Evolutionary conservation across 192 early-diverging fungal genomes (phyloP).

Genomic region (Jimgerdemannia flammicorona): DNA sequence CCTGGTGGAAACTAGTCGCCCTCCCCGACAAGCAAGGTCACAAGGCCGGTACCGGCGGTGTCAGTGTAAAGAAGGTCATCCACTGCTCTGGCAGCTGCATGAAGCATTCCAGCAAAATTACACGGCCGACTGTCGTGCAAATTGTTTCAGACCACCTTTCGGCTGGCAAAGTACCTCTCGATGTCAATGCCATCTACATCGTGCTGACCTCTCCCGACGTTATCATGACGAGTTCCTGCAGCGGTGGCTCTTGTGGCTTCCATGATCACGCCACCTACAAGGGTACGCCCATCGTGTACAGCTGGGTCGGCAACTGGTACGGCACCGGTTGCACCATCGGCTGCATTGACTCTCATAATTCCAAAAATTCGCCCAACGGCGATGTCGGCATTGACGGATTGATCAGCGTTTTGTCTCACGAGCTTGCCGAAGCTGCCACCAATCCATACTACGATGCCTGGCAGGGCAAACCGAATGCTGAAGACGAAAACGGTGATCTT

Average conservation of each 20-base stretch:
- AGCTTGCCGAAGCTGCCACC: constrained; percentile 21
- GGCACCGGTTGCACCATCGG: neutral
- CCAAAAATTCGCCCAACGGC: constrained; percentile 19
- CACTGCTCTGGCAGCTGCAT: too few relatives aligned
- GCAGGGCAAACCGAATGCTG: constrained; percentile 7
- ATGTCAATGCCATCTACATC: constrained; percentile 12
- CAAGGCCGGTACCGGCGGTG: too few relatives aligned
- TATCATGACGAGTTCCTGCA: constrained; percentile 8
- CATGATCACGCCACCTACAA: constrained; percentile 2
- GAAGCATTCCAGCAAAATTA: too few relatives aligned
- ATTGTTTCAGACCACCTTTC: too few relatives aligned
- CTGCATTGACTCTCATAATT: constrained; percentile 12
- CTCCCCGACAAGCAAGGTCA: too few relatives aligned
- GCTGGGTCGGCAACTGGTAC: constrained; percentile 1
- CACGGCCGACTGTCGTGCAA: too few relatives aligned
- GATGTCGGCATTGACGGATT: constrained; percentile 29
- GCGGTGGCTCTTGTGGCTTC: constrained; percentile 8
- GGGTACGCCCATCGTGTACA: constrained; percentile 2
- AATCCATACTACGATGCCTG: constrained; percentile 25
- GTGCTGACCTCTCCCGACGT: constrained; percentile 12
- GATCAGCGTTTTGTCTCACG: constrained; percentile 28
- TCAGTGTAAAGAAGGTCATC: too few relatives aligned
- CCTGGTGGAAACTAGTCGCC: too few relatives aligned
- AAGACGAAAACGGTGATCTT: constrained; percentile 27
- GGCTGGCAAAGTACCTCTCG: constrained; percentile 4